Base-by-base conservation (phyloP, 2,329 filamentous ascomycete genomes). In the Paecilomyces sp. region DNA sequence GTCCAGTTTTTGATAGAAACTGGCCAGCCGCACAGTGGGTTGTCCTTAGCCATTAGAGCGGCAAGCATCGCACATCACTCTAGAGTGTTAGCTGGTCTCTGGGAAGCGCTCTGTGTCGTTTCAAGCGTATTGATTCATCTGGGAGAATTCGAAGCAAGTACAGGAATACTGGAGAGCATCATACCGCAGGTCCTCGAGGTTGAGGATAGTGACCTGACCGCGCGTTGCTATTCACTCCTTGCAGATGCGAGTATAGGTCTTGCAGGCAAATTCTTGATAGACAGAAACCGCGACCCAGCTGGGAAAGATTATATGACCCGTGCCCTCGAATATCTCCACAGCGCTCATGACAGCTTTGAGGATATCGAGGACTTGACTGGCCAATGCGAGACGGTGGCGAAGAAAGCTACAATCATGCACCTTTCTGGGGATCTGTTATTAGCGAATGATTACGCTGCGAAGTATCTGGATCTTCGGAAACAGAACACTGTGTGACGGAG, bases 161-260 rank as follows among this genome's bases (percentile, higher is more conserved):
- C 77, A 3, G 79, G 84, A 52, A 77, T 96, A 28, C 75, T 95
- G 3, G 79, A 85, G 57, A 85, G 85, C 1, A 81, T 90, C 8
- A 80, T 96, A 61, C 92, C 92, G 3, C 87, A 91, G 63, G 85
- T 89, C 24, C 79, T 95, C 1, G 91, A 95, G 73, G 85, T 85
- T 56, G 85, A 87, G 57, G 84, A 88, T 54, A 78, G 81, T 1
- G 79, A 79, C 54, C 78, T 91, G 13, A 81, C 82, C 0, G 91
- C 87, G 0, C 81, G 79, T 24, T 80, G 91, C 18, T 93, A 92
- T 72, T 83, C 84, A 1, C 74, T 85, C 24, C 82, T 95, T 2
- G 89, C 85, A 0, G 91, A 96, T 70, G 88, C 90, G 0, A 85
- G 88, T 66, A 89, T 96, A 79, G 92, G 92, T 0, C 76, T 90